A percentile compares a stretch with the other conserved stretches of the same genome.
Conservation (phyloP, 164 flowering plant genomes). For the Kingdonia uniflora region DNA sequence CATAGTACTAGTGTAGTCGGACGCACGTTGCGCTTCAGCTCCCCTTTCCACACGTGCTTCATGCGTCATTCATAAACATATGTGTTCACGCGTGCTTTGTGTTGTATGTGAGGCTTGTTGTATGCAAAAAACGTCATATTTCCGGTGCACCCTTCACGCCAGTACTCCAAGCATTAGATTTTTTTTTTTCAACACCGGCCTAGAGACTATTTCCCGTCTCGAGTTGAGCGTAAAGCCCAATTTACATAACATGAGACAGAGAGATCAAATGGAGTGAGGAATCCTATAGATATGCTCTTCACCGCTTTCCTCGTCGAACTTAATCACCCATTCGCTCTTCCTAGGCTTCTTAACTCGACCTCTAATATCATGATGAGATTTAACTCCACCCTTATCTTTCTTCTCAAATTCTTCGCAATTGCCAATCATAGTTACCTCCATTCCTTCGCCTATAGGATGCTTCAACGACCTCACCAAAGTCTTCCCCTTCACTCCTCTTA, state of each 20-base stretch:
- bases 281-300: slow-evolving; percentile 47
- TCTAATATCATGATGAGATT: slow-evolving; percentile 1
- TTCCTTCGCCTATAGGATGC: slow-evolving; percentile 45
- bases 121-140: no score
- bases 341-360: slow-evolving; percentile 9
- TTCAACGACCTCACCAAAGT: slow-evolving; percentile 32
- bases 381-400: slow-evolving; percentile 8
- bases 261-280: slow-evolving; percentile 13
- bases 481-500: slow-evolving; percentile 21
- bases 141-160: background rate
- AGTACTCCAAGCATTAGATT: background rate
- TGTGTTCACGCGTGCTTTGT: no score
- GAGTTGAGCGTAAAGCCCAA: no score
- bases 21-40: no score
- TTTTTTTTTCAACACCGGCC: no score
- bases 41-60: no score
- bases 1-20: no score
- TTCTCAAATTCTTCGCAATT: slow-evolving; percentile 12
- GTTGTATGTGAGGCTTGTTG: no score
- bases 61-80: no score
- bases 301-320: slow-evolving; percentile 45
- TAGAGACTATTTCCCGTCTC: no score
- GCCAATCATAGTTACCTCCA: slow-evolving; percentile 49
- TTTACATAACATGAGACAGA: background rate
- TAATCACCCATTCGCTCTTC: slow-evolving; percentile 38